Evolutionary conservation across 306 rosid genomes (phyloP).

Genomic region (Citrullus colocynthis): DNA sequence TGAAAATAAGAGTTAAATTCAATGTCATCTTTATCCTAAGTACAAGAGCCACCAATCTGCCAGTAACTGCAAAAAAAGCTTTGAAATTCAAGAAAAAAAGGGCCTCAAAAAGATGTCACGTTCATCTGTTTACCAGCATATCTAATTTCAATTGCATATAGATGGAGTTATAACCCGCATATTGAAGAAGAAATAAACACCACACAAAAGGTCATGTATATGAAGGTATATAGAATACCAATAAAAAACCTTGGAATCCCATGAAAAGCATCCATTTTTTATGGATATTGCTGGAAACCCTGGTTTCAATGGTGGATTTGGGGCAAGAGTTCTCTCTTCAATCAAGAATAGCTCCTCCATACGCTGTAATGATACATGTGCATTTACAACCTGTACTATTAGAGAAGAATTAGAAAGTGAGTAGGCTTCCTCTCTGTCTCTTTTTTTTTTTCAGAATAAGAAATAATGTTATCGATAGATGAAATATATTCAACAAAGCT

Average conservation of each 20-base stretch:
- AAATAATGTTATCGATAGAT: not conserved
- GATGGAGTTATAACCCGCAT: not conserved
- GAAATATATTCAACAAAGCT: not conserved
- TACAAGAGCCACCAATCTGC: not conserved
- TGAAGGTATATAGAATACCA: not conserved
- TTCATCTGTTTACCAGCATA: not conserved
- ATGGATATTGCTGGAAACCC: constrained; percentile 70
- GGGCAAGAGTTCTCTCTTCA: constrained; percentile 49
- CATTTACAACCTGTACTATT: constrained; percentile 57
- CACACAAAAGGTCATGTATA: not conserved
- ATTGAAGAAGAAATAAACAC: not conserved
- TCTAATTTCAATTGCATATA: not conserved
- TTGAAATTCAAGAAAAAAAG: not conserved
- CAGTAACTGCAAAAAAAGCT: not conserved
- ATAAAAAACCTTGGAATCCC: constrained; percentile 59
- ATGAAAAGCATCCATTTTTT: constrained; percentile 61
- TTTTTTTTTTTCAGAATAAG: not conserved
- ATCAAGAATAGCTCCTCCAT: constrained; percentile 60
- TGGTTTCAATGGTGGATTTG: constrained; percentile 51
- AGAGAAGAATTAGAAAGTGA: constrained; percentile 10
- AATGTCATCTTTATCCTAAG: not conserved
- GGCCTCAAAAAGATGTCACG: not conserved
- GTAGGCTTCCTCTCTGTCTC: not conserved
- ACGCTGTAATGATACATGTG: constrained; percentile 69
- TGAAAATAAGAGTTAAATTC: not conserved